A percentile compares a stretch with the other conserved stretches of the same genome.
These are phyloP conservation scores for Funneliformis caledonium DNA, from an alignment of 371 early-diverging fungal genomes.

Conservation along the genomic window DNA sequence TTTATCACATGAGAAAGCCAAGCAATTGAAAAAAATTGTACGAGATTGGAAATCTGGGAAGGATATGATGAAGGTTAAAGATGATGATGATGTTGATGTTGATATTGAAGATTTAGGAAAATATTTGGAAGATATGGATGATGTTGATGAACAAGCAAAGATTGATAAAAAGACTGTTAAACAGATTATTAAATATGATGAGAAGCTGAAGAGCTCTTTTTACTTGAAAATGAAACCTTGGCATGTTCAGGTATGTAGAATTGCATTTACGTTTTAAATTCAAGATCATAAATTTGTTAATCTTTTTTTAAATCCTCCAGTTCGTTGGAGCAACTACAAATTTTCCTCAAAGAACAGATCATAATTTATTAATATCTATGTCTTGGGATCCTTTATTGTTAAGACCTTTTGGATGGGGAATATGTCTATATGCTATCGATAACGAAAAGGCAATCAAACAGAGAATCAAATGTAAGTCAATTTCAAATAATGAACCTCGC, in stretches of 20 bases:
- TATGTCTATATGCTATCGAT: slow-evolving; percentile 36
- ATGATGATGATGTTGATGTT: no score
- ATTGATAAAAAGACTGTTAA: no score
- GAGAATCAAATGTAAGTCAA: background rate
- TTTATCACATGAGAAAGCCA: background rate
- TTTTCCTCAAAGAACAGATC: slow-evolving; percentile 43
- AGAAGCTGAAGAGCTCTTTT: slow-evolving; percentile 22
- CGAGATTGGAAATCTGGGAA: no score
- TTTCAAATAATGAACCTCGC: background rate
- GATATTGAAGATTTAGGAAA: background rate
- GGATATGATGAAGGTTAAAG: no score
- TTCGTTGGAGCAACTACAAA: slow-evolving; percentile 46
- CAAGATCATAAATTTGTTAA: no score
- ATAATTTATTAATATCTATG: slow-evolving; percentile 46
- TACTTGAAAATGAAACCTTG: slow-evolving; percentile 40
- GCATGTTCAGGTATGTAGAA: slow-evolving; percentile 43
- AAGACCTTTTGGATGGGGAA: slow-evolving; percentile 44
- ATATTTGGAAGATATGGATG: background rate
- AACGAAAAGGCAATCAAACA: background rate
- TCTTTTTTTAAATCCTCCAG: background rate
- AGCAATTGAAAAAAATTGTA: no score
- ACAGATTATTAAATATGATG: slow-evolving; percentile 5
- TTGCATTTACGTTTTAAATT: background rate
- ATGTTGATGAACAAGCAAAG: background rate
- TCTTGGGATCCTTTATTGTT: slow-evolving; percentile 42